phyloP scores from a whole-genome alignment of 257 asterid species.

The Verbena officinalis region DNA sequence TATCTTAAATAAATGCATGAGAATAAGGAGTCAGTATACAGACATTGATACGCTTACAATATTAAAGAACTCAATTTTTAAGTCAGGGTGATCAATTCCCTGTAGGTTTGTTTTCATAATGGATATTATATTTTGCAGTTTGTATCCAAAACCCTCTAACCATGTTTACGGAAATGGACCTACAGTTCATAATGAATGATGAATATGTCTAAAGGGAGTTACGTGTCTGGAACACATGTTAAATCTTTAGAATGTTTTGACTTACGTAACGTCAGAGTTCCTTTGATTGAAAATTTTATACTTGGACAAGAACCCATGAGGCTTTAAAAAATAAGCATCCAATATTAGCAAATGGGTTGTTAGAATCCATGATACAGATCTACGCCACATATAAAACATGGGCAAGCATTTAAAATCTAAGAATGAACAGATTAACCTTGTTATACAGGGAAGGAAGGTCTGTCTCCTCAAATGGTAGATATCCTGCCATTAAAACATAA shows the following conservation, averaged over 20 bases:
- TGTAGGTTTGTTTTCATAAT: background rate
- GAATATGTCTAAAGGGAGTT: too few species aligned
- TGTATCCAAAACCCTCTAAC: slow-evolving; percentile 15
- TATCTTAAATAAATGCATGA: slow-evolving; percentile 22
- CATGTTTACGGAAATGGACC: background rate
- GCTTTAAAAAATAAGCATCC: slow-evolving; percentile 14
- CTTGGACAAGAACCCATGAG: slow-evolving; percentile 7
- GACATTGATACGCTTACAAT: slow-evolving; percentile 3
- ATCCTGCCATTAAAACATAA: slow-evolving; percentile 85
- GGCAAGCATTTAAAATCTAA: slow-evolving; percentile 16
- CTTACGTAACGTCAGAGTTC: background rate
- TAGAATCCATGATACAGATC: slow-evolving; percentile 12
- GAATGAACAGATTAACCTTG: slow-evolving; percentile 53
- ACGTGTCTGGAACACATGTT: background rate
- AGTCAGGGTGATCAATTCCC: background rate
- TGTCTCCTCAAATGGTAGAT: slow-evolving; percentile 80
- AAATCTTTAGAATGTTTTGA: slow-evolving; percentile 9
- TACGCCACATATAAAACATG: slow-evolving; percentile 15
- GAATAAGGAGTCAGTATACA: background rate
- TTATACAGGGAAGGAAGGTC: slow-evolving; percentile 72
- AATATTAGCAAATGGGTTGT: slow-evolving; percentile 3
- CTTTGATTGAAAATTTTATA: slow-evolving; percentile 7
- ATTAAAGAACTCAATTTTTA: slow-evolving; percentile 14
- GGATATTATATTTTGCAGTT: slow-evolving; percentile 9
- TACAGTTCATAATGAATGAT: slow-evolving; percentile 10